These are phyloP conservation scores for Schizochytrium sp. DNA, from an alignment of 108 stramenopile genomes.

Conservation along the genomic window DNA sequence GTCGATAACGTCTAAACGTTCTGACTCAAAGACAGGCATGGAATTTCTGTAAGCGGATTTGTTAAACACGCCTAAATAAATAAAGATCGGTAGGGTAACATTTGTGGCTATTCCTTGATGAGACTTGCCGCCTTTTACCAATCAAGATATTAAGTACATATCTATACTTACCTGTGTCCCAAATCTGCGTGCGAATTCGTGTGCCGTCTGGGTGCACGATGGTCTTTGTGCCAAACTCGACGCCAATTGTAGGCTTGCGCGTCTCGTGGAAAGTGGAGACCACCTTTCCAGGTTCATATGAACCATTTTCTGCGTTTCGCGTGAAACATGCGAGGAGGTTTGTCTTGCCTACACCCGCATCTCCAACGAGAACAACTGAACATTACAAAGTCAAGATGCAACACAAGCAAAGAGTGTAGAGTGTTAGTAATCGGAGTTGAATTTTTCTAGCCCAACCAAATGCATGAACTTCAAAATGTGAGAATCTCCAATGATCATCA, in stretches of 20 bases:
- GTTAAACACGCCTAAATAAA: too few relatives aligned
- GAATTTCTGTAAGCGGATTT: too few relatives aligned
- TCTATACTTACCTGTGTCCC: conserved; percentile 66
- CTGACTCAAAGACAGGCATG: too few relatives aligned
- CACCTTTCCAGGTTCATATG: neutral
- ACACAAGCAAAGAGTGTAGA: too few relatives aligned
- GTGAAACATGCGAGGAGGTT: conserved; percentile 72
- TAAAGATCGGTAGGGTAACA: too few relatives aligned
- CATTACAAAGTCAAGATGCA: neutral
- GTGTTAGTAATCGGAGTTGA: too few relatives aligned
- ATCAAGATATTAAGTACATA: too few relatives aligned
- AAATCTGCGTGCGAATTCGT: conserved; percentile 71
- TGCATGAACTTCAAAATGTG: neutral
- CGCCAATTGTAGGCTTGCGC: conserved; percentile 58
- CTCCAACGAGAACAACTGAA: conserved; percentile 68
- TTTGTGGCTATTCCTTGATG: too few relatives aligned
- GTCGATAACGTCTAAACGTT: too few relatives aligned
- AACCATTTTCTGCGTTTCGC: conserved; percentile 37
- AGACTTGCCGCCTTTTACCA: too few relatives aligned
- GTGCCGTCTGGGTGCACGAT: conserved; percentile 71
- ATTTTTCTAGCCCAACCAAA: neutral
- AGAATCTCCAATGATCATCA: too few relatives aligned
- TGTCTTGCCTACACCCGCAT: conserved; percentile 70
- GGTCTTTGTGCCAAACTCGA: conserved; percentile 72
- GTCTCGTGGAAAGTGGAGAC: conserved; percentile 48